Evolutionary conservation across 208 protist species (phyloP), one percentile per base, ranked within the genome.

Genomic region (Trypanosoma brucei): DNA sequence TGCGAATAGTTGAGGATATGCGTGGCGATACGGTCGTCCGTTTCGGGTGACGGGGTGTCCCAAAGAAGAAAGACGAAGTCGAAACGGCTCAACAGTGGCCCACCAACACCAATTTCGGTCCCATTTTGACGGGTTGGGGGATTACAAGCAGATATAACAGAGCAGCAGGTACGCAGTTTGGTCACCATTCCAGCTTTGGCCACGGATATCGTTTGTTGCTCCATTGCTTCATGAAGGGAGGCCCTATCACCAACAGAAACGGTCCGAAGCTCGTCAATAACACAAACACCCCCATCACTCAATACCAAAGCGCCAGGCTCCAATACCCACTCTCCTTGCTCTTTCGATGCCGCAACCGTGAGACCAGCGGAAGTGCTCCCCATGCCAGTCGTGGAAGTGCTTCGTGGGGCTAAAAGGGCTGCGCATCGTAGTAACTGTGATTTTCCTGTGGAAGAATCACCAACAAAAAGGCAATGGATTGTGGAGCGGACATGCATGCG

Each of bases 361-460:
- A 97, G 77, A 22, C 92, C 92, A n/a, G 92, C 92, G 37, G 86
- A 87, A 30, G 92, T 97, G 56, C 86, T 94, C 42, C 90, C 90
- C 68, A 95, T 93, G 44, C 92, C 92, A 11, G 88, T 95, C 9
- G 92, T 97, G 14, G 87, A 91, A 35, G 89, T 92, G 70, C 83
- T 90, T 52, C 92, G 78, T 30, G 90, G 86, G 33, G 87, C 78
- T 22, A 97, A 66, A 54, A 74, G 62, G 38, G 85, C 83, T 9
- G 90, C 92, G 63, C 82, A 93, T 42, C 84, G 79, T 54, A 97
- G 76, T 55, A 97, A 72, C 63, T 97, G 92, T 35, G 86, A 92
- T 65, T 99, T 99, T 40, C 97, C 98, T 0, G 97, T 99, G 0
- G 97, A 98, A 2, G 98, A 98, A 84, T 99, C 98, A 9, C 98